Evolutionary conservation across 2,329 filamentous ascomycete species (phyloP).

Genomic region (Phialophora chinensis): DNA sequence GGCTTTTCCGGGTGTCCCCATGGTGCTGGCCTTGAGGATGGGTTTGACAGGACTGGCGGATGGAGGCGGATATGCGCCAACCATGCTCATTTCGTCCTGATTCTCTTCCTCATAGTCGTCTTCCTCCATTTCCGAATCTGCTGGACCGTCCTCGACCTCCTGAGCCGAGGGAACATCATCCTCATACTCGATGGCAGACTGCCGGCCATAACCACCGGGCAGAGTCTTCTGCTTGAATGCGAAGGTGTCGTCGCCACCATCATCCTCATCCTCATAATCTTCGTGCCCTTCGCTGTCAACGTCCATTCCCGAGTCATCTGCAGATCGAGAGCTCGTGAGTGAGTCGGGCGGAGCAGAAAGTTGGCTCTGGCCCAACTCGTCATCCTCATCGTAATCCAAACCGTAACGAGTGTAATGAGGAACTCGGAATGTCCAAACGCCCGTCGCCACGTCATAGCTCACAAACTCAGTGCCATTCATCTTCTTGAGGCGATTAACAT

Average conservation of each 20-base stretch:
- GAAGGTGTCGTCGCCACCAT: constrained; percentile 65
- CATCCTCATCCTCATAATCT: constrained; percentile 45
- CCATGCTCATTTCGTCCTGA: constrained; percentile 78
- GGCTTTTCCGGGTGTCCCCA: constrained; percentile 61
- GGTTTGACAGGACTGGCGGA: constrained; percentile 36
- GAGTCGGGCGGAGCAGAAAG: constrained; percentile 59
- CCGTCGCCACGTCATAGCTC: constrained; percentile 77
- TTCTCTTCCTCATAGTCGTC: constrained; percentile 59
- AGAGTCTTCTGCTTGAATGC: constrained; percentile 64
- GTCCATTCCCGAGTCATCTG: constrained; percentile 37
- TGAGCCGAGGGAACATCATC: constrained; percentile 70
- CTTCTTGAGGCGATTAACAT: constrained; percentile 78
- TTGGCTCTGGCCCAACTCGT: constrained; percentile 58
- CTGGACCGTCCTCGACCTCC: constrained; percentile 83
- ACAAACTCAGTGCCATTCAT: constrained; percentile 83
- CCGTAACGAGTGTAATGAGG: constrained; percentile 97
- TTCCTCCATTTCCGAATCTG: constrained; percentile 69
- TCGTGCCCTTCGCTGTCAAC: constrained; percentile 41
- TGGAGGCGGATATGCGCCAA: constrained; percentile 76
- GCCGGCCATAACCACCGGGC: constrained; percentile 80
- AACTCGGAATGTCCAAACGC: constrained; percentile 91
- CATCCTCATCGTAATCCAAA: constrained; percentile 77
- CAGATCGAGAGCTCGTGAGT: constrained; percentile 29
- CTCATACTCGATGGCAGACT: constrained; percentile 62
- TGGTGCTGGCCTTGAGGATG: constrained; percentile 34